Evolutionary conservation across 768 basidiomycete species (phyloP).

Genomic region (Tricholoma furcatifolium): DNA sequence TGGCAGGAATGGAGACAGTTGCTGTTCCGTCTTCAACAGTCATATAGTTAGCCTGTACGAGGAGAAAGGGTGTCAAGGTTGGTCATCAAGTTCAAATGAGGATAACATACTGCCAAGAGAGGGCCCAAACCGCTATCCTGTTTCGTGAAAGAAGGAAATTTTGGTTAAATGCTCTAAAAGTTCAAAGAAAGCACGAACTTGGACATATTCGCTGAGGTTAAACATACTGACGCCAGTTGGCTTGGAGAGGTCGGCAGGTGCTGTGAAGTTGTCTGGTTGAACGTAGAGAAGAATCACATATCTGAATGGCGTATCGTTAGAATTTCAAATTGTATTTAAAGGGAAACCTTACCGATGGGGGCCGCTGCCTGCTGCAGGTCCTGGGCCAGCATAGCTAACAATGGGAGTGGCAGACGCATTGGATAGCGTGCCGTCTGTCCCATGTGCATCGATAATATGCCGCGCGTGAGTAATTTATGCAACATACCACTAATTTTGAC

Average conservation of each 20-base stretch:
- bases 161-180: background rate
- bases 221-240: slow-evolving; percentile 54
- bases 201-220: slow-evolving; percentile 57
- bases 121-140: slow-evolving; percentile 56
- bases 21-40: slow-evolving; percentile 68
- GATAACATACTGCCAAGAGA: slow-evolving; percentile 52
- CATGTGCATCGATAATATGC: background rate
- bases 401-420: slow-evolving; percentile 46
- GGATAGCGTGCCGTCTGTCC: slow-evolving; percentile 36
- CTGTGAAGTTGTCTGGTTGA: slow-evolving; percentile 61
- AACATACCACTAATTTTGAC: slow-evolving; percentile 46
- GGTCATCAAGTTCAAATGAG: background rate
- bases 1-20: slow-evolving; percentile 50
- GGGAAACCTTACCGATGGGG: slow-evolving; percentile 61
- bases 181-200: slow-evolving; percentile 29
- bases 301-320: slow-evolving; percentile 30
- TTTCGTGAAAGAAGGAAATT: background rate
- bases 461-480: background rate
- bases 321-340: background rate
- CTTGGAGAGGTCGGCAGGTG: slow-evolving; percentile 55
- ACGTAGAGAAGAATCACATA: slow-evolving; percentile 66
- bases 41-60: slow-evolving; percentile 62
- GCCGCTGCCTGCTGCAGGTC: slow-evolving; percentile 66
- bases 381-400: slow-evolving; percentile 71
- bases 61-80: background rate